phyloP scores from a whole-genome alignment of 352 stramenopile species.

The Aphanomyces cochlioides region DNA sequence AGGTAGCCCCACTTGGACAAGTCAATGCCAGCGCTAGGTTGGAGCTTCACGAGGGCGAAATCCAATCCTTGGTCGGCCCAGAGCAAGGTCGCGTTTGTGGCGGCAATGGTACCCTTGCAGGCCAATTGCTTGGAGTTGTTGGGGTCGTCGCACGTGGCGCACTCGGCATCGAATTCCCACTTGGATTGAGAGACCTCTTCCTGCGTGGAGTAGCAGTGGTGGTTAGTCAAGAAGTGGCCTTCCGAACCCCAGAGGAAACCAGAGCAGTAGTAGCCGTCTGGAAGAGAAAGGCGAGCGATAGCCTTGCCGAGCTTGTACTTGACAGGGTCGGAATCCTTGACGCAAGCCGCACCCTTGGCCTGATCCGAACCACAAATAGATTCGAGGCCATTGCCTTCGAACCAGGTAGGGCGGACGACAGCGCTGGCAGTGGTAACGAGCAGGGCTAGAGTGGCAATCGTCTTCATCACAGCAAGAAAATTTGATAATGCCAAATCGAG shows the following conservation, averaged over 20 bases:
- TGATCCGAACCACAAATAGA: neutral
- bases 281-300: conserved; percentile 55
- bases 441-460: neutral
- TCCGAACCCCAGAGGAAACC: conserved; percentile 70
- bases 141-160: conserved; percentile 35
- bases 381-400: neutral
- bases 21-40: conserved; percentile 42
- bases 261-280: conserved; percentile 61
- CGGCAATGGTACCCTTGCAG: conserved; percentile 36
- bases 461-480: neutral
- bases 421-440: neutral
- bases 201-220: conserved; percentile 66
- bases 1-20: conserved; percentile 56
- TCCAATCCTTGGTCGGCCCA: conserved; percentile 42
- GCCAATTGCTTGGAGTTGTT: conserved; percentile 33
- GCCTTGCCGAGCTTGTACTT: conserved; percentile 43
- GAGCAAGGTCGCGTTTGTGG: conserved; percentile 43
- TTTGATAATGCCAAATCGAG: too few species aligned
- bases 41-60: conserved; percentile 65
- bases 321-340: neutral
- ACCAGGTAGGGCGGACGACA: neutral
- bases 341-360: neutral
- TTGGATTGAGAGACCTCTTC: conserved; percentile 51
- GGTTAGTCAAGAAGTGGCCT: conserved; percentile 72
- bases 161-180: conserved; percentile 62